A percentile compares a stretch with the other conserved stretches of the same genome.
These are phyloP conservation scores for Aspergillus nomiae DNA, from an alignment of 2,329 filamentous ascomycete genomes.

Conservation along the genomic window DNA sequence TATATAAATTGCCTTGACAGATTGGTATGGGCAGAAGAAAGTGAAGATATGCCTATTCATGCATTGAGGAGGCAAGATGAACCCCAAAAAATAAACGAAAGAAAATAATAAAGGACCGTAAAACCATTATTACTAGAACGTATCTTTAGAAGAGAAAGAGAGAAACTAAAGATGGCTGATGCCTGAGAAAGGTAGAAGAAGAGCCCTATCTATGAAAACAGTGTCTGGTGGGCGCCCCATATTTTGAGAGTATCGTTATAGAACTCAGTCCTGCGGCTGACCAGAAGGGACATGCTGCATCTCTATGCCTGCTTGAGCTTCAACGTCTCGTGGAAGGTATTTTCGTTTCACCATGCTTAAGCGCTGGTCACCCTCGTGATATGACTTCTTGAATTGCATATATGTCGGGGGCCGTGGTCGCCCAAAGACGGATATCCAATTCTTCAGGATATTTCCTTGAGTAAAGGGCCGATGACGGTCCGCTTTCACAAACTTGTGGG, in stretches of 20 bases:
- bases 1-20: neutral
- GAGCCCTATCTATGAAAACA: neutral
- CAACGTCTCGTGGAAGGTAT: slow-evolving; percentile 49
- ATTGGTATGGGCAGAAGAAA: neutral
- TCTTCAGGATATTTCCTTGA: slow-evolving; percentile 72
- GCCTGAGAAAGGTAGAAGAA: slow-evolving; percentile 1
- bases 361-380: slow-evolving; percentile 80
- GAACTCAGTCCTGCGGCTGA: slow-evolving; percentile 25
- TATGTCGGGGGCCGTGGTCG: slow-evolving; percentile 87
- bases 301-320: slow-evolving; percentile 65
- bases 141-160: neutral
- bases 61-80: neutral
- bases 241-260: slow-evolving; percentile 19
- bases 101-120: slow-evolving; percentile 13
- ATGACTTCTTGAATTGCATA: slow-evolving; percentile 77
- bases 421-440: slow-evolving; percentile 79
- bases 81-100: slow-evolving; percentile 1
- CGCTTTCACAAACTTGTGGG: slow-evolving; percentile 89
- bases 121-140: slow-evolving; percentile 1
- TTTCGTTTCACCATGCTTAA: slow-evolving; percentile 65
- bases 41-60: neutral
- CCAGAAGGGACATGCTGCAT: slow-evolving; percentile 64
- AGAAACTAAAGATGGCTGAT: neutral
- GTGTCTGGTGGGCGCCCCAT: neutral
- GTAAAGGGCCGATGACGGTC: slow-evolving; percentile 91